Evolutionary conservation across 2,329 filamentous ascomycete genomes (phyloP).

Genomic region (Botrytis fragariae): DNA sequence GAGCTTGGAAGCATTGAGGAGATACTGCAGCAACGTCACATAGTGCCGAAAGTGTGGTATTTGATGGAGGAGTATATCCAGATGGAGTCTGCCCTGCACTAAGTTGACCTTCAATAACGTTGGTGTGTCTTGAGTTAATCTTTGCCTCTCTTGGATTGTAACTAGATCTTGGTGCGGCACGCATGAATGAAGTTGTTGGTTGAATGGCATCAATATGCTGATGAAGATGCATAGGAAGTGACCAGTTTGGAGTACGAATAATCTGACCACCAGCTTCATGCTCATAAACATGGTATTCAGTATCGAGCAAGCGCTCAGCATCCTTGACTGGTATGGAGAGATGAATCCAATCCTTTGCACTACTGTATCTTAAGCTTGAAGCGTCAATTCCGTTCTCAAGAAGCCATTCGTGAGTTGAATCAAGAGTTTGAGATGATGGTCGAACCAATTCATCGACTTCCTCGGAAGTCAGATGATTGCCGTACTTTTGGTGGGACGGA

Average conservation of each 20-base stretch:
- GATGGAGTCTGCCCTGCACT: conserved; percentile 11
- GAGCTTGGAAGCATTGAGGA: conserved; percentile 27
- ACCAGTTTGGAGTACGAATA: conserved; percentile 55
- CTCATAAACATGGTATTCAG: conserved; percentile 51
- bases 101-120: conserved; percentile 14
- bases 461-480: conserved; percentile 50
- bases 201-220: conserved; percentile 58
- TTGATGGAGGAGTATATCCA: conserved; percentile 36
- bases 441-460: conserved; percentile 54
- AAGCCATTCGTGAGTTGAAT: conserved; percentile 56
- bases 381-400: conserved; percentile 49
- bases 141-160: neutral
- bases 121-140: conserved; percentile 10
- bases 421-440: conserved; percentile 50
- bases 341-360: conserved; percentile 57
- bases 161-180: conserved; percentile 26
- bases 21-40: conserved; percentile 52
- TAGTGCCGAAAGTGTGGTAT: conserved; percentile 48
- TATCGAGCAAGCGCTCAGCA: conserved; percentile 53
- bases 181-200: conserved; percentile 59
- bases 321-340: conserved; percentile 50
- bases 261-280: conserved; percentile 53
- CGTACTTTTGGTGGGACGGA: conserved; percentile 53
- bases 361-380: conserved; percentile 45
- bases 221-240: conserved; percentile 55